Percentiles rank a stretch among this genome's conserved stretches.
These are phyloP conservation scores for Cochlearia excelsa DNA, from an alignment of 345 rosid genomes.

Conservation along the genomic window DNA sequence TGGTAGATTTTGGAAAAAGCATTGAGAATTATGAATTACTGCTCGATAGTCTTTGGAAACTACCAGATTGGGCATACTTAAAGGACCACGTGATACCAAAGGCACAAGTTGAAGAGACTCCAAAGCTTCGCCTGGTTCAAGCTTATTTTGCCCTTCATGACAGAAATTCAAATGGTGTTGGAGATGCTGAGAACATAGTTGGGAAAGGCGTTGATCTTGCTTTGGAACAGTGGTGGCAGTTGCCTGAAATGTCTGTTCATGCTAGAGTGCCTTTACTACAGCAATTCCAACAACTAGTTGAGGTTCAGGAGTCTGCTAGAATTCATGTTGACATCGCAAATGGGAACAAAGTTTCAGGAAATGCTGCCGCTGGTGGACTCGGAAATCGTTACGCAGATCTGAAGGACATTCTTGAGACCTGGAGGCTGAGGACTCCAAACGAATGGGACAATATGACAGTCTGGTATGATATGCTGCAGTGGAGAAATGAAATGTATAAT, in stretches of 20 bases:
- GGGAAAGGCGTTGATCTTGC: conserved; percentile 97
- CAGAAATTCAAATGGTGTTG: conserved; percentile 67
- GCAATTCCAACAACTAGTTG: conserved; percentile 97
- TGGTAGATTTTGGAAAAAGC: conserved; percentile 90
- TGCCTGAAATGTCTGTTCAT: conserved; percentile 98
- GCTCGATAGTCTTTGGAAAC: conserved; percentile 92
- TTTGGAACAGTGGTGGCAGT: conserved; percentile 96
- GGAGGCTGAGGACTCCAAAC: conserved; percentile 98
- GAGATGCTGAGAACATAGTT: conserved; percentile 88
- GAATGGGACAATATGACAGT: conserved; percentile 97
- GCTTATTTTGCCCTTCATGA: conserved; percentile 94
- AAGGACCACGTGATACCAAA: conserved; percentile 95
- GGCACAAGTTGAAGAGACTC: conserved; percentile 99
- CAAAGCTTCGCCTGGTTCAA: conserved; percentile 88
- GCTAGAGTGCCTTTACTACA: conserved; percentile 91
- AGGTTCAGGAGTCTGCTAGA: conserved; percentile 95
- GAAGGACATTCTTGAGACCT: conserved; percentile 94
- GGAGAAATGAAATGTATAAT: conserved; percentile 98
- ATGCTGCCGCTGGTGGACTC: conserved; percentile 58
- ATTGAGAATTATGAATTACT: conserved; percentile 91
- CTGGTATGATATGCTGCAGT: conserved; percentile 96
- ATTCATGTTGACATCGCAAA: conserved; percentile 82
- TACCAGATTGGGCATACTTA: conserved; percentile 92
- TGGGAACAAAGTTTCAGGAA: conserved; percentile 74
- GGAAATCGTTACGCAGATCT: conserved; percentile 91